These are phyloP conservation scores for Fraxinus sp. DNA, from an alignment of 305 asterid species.

Conservation along the genomic window DNA sequence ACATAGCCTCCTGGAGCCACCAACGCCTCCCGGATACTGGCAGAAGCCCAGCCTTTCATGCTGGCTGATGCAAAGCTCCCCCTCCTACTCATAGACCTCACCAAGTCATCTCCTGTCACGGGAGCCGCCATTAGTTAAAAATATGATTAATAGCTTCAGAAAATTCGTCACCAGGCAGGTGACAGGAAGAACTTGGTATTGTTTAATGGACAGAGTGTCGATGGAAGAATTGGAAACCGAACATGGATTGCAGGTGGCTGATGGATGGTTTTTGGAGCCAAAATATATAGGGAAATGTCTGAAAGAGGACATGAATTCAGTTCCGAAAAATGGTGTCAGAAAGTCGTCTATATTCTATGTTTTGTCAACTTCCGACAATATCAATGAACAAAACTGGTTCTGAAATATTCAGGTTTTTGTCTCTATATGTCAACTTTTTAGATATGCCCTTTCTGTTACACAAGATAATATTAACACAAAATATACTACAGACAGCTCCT, in stretches of 20 bases:
- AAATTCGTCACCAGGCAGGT: neutral
- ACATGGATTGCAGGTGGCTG: conserved; percentile 16
- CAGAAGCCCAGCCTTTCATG: conserved; percentile 55
- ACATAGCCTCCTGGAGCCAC: conserved; percentile 56
- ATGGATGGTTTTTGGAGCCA: neutral
- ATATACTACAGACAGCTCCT: neutral
- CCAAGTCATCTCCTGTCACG: conserved; percentile 40
- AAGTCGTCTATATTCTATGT: conserved; percentile 14
- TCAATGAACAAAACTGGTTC: neutral
- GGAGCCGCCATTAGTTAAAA: conserved; percentile 31
- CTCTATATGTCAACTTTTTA: conserved; percentile 11
- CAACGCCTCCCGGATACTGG: conserved; percentile 50
- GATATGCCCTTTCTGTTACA: neutral
- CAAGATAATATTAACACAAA: neutral
- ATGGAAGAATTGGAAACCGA: neutral
- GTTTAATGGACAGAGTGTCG: neutral
- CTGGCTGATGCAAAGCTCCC: conserved; percentile 40
- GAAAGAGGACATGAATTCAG: conserved; percentile 15
- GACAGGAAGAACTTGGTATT: neutral
- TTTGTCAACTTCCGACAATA: conserved; percentile 30
- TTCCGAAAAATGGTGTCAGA: conserved; percentile 26
- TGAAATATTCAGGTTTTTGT: conserved; percentile 32
- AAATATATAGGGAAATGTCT: conserved; percentile 23
- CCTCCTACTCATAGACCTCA: conserved; percentile 46
- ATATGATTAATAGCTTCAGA: conserved; percentile 6